Percentiles rank a stretch among this genome's conserved stretches.
These are phyloP conservation scores for Bryum argenteum DNA, from an alignment of 225 moss, liverwort and hornwort species.

Conservation along the genomic window DNA sequence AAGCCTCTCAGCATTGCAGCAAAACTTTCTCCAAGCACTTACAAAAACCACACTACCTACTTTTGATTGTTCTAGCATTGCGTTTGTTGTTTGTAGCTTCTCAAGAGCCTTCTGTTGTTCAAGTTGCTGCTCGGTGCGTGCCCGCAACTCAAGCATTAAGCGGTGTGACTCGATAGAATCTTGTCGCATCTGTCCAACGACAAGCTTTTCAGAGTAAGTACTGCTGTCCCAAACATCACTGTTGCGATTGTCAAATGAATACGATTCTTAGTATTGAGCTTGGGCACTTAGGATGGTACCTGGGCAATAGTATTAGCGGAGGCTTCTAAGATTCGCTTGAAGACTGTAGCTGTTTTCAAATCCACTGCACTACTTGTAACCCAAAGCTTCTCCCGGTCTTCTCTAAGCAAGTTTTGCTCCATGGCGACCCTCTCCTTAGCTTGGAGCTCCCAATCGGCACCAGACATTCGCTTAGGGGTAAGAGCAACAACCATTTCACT, in stretches of 20 bases:
- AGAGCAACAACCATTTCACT: slow-evolving; percentile 31
- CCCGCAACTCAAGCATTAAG: slow-evolving; percentile 65
- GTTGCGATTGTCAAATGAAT: too few species aligned
- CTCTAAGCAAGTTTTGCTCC: slow-evolving; percentile 70
- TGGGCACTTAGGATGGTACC: slow-evolving; percentile 32
- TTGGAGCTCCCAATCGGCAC: slow-evolving; percentile 67
- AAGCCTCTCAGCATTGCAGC: not conserved
- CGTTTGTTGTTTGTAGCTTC: slow-evolving; percentile 37
- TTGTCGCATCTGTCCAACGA: slow-evolving; percentile 67
- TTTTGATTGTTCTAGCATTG: slow-evolving; percentile 52
- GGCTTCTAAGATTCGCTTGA: slow-evolving; percentile 52
- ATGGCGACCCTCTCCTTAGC: slow-evolving; percentile 53
- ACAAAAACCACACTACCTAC: slow-evolving; percentile 39
- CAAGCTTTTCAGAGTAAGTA: slow-evolving; percentile 15
- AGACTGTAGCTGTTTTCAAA: slow-evolving; percentile 49
- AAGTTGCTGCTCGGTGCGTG: slow-evolving; percentile 48
- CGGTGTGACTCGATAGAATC: slow-evolving; percentile 72
- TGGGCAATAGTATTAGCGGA: slow-evolving; percentile 47
- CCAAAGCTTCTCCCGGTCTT: slow-evolving; percentile 66
- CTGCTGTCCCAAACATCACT: not conserved
- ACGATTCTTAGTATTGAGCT: not conserved
- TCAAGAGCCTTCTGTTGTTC: slow-evolving; percentile 53
- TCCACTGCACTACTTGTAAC: slow-evolving; percentile 49
- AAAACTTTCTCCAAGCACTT: not conserved
- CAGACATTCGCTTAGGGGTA: slow-evolving; percentile 25